Conservation (phyloP, 257 asterid species). For the Cynanchum wilfordii region DNA sequence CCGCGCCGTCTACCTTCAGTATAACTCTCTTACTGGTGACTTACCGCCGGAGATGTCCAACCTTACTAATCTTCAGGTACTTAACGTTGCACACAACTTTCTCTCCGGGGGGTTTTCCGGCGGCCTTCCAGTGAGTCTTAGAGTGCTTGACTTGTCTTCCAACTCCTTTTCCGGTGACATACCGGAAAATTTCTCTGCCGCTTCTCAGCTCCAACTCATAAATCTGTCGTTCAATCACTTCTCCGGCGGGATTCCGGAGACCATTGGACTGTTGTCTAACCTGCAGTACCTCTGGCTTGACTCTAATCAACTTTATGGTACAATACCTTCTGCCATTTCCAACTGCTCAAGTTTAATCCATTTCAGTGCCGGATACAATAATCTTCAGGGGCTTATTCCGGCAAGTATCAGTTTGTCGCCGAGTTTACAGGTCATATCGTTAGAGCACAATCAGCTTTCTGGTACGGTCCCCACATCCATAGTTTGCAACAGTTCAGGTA, state of each 20-base stretch:
- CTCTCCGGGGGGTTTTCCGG: conserved; percentile 41
- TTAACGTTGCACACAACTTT: conserved; percentile 51
- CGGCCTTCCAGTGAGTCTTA: conserved; percentile 31
- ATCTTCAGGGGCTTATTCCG: conserved; percentile 66
- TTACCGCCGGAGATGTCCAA: conserved; percentile 42
- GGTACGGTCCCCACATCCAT: conserved; percentile 61
- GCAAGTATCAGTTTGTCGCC: conserved; percentile 47
- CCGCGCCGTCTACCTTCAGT: conserved; percentile 65
- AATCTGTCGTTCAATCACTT: conserved; percentile 57
- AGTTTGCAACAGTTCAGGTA: conserved; percentile 41
- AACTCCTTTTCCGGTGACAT: conserved; percentile 52
- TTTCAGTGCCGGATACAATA: conserved; percentile 57
- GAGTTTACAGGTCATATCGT: conserved; percentile 49
- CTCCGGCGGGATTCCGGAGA: conserved; percentile 59
- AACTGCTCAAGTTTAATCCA: conserved; percentile 68
- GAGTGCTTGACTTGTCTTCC: conserved; percentile 55
- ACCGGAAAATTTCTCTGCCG: conserved; percentile 43
- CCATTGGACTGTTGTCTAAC: conserved; percentile 44
- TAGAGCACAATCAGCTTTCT: conserved; percentile 51
- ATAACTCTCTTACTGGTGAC: conserved; percentile 56
- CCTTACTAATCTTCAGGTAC: conserved; percentile 50
- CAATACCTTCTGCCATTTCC: conserved; percentile 68
- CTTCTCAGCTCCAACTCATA: conserved; percentile 48
- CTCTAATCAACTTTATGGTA: conserved; percentile 49
- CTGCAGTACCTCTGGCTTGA: conserved; percentile 60